phyloP scores from a whole-genome alignment of 805 yeast species.

The Kuraishia ogatae region DNA sequence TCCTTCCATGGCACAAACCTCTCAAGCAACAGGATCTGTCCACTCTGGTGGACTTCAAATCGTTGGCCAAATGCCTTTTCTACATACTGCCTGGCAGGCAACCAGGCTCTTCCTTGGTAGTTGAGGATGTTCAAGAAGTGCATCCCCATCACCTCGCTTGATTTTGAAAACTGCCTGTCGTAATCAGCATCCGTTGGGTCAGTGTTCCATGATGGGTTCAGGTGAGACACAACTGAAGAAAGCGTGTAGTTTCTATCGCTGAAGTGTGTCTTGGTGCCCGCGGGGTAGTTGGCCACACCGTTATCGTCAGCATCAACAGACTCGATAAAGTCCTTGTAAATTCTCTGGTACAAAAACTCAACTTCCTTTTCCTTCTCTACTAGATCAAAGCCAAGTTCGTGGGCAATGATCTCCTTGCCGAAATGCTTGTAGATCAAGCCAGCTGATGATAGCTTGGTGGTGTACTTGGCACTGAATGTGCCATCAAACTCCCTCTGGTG shows the following conservation, averaged over 20 bases:
- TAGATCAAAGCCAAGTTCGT: slow-evolving; percentile 33
- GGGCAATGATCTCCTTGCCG: slow-evolving; percentile 60
- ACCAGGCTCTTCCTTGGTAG: slow-evolving; percentile 77
- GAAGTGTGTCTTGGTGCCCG: slow-evolving; percentile 52
- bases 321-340: slow-evolving; percentile 85
- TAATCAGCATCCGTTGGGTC: slow-evolving; percentile 56
- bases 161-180: slow-evolving; percentile 59
- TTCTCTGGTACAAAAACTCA: slow-evolving; percentile 58
- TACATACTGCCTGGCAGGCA: slow-evolving; percentile 81
- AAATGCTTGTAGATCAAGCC: slow-evolving; percentile 87
- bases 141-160: slow-evolving; percentile 76
- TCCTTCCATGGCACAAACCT: slow-evolving; percentile 93
- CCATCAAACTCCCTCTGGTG: slow-evolving; percentile 90
- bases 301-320: slow-evolving; percentile 95
- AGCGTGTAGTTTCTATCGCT: slow-evolving; percentile 66
- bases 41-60: slow-evolving; percentile 51
- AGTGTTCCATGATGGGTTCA: slow-evolving; percentile 83
- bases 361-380: slow-evolving; percentile 31
- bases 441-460: slow-evolving; percentile 86
- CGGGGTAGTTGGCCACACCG: slow-evolving; percentile 69
- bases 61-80: slow-evolving; percentile 60
- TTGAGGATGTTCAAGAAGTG: slow-evolving; percentile 62
- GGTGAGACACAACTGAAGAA: slow-evolving; percentile 66
- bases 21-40: slow-evolving; percentile 67
- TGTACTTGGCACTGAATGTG: slow-evolving; percentile 52